Percentiles rank a stretch among this genome's conserved stretches.
Evolutionary conservation across 495 filamentous ascomycete species (phyloP).

Genomic region (Penicillium roqueforti): DNA sequence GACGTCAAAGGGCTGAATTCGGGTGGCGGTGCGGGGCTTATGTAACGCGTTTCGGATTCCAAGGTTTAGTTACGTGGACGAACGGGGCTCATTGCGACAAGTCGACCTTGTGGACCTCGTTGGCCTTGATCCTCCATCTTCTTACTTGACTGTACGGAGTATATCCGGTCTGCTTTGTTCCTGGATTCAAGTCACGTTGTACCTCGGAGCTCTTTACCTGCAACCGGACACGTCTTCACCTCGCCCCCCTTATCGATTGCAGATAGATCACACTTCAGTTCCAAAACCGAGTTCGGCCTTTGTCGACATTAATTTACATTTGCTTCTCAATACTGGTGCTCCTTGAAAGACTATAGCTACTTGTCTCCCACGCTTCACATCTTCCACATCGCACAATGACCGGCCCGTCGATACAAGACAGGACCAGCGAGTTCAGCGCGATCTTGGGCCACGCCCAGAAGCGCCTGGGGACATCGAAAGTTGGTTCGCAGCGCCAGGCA

Average conservation of each 20-base stretch:
- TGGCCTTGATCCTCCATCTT: background rate
- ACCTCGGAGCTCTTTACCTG: constrained; percentile 4
- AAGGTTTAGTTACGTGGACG: background rate
- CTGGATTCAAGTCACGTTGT: background rate
- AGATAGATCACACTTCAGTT: constrained; percentile 5
- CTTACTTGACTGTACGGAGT: background rate
- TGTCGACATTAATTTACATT: background rate
- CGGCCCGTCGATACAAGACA: constrained; percentile 85
- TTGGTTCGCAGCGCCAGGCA: constrained; percentile 72
- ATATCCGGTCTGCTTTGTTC: background rate
- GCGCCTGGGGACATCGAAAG: constrained; percentile 62
- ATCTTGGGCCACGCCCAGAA: constrained; percentile 82
- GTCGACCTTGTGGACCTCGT: background rate
- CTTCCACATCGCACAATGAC: constrained; percentile 38
- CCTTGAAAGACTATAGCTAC: constrained; percentile 3
- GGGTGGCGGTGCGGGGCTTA: constrained; percentile 20
- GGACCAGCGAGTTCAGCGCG: constrained; percentile 88
- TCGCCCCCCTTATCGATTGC: constrained; percentile 25
- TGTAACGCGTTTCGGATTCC: constrained; percentile 11
- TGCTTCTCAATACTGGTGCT: background rate
- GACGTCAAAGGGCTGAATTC: constrained; percentile 8
- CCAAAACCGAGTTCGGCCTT: constrained; percentile 1
- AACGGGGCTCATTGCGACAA: background rate
- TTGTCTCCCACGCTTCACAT: background rate
- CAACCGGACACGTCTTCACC: constrained; percentile 28